Conservation (phyloP, 23 red algal genomes). For the Gracilariopsis chorda region DNA sequence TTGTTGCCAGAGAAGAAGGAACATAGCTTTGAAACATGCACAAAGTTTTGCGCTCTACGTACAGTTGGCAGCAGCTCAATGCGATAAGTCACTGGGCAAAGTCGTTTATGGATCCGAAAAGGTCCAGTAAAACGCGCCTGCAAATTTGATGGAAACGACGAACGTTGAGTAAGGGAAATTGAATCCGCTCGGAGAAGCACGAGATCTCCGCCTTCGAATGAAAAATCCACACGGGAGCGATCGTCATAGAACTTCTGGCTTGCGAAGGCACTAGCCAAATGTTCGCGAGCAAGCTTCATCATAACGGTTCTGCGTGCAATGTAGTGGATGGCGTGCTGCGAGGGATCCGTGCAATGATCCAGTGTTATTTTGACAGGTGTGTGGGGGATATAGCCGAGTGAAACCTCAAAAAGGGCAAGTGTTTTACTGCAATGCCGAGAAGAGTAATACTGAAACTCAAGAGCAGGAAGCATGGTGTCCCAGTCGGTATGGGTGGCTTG, state of each 20-base stretch:
- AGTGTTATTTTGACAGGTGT: background rate
- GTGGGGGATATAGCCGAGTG: background rate
- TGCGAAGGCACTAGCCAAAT: background rate
- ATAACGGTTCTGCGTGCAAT: background rate
- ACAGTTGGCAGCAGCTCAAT: background rate
- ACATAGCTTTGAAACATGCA: background rate
- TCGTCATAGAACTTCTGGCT: background rate
- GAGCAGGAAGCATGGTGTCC: background rate
- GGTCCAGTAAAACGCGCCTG: background rate
- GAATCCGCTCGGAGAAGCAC: background rate
- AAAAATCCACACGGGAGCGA: background rate
- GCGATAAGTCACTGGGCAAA: background rate
- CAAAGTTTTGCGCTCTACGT: background rate
- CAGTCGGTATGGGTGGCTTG: background rate
- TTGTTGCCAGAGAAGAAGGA: background rate
- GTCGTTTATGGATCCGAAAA: background rate
- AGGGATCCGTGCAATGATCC: background rate
- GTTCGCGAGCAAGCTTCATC: background rate
- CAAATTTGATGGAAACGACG: background rate
- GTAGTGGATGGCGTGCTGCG: background rate
- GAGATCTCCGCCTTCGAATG: background rate
- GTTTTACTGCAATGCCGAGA: background rate
- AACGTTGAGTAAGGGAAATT: background rate
- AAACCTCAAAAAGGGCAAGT: slow-evolving; percentile 3
- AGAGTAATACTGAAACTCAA: background rate